Percentiles rank a stretch among this genome's conserved stretches.
Evolutionary conservation across 1,139 yeast genomes (phyloP).

Genomic region (Yamadazyma dendronema): DNA sequence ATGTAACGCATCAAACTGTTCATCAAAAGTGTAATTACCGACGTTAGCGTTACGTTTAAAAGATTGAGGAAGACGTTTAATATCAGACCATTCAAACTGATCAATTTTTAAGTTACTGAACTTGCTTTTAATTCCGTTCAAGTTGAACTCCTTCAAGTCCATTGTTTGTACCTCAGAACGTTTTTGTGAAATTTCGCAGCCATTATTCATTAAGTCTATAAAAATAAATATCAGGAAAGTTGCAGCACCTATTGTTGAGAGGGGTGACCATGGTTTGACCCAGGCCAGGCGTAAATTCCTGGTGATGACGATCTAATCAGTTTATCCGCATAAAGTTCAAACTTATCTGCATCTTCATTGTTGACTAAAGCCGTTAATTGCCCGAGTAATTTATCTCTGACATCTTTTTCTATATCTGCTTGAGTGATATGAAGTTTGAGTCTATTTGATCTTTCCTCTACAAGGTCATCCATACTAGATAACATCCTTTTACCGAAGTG

Average conservation of each 20-base stretch:
- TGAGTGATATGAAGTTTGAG: slow-evolving; percentile 12
- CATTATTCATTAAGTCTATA: slow-evolving; percentile 2
- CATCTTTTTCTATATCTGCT: slow-evolving; percentile 12
- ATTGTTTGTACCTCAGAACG: slow-evolving; percentile 9
- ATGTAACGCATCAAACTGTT: slow-evolving; percentile 31
- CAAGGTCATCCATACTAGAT: slow-evolving; percentile 41
- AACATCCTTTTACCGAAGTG: slow-evolving; percentile 51
- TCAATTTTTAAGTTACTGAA: slow-evolving; percentile 7
- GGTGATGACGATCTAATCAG: slow-evolving; percentile 32
- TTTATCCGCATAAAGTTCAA: slow-evolving; percentile 19
- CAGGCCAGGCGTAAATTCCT: slow-evolving; percentile 66
- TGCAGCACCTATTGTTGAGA: slow-evolving; percentile 14
- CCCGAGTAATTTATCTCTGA: slow-evolving; percentile 15
- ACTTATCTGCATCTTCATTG: slow-evolving; percentile 12
- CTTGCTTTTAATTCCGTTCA: slow-evolving; percentile 1
- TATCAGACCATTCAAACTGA: slow-evolving; percentile 24
- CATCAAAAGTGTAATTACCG: slow-evolving; percentile 36
- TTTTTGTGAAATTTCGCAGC: slow-evolving; percentile 9
- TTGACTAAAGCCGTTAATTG: slow-evolving; percentile 21
- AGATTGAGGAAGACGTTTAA: slow-evolving; percentile 31
- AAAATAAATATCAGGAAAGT: too few species aligned
- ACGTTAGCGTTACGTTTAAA: slow-evolving; percentile 29
- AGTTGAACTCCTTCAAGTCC: slow-evolving; percentile 3
- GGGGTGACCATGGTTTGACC: slow-evolving; percentile 66
- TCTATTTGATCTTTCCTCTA: slow-evolving; percentile 34